A percentile compares a stretch with the other conserved stretches of the same genome.
These are phyloP conservation scores for Leccinum fallax DNA, from an alignment of 1,284 basidiomycete species.

Conservation along the genomic window DNA sequence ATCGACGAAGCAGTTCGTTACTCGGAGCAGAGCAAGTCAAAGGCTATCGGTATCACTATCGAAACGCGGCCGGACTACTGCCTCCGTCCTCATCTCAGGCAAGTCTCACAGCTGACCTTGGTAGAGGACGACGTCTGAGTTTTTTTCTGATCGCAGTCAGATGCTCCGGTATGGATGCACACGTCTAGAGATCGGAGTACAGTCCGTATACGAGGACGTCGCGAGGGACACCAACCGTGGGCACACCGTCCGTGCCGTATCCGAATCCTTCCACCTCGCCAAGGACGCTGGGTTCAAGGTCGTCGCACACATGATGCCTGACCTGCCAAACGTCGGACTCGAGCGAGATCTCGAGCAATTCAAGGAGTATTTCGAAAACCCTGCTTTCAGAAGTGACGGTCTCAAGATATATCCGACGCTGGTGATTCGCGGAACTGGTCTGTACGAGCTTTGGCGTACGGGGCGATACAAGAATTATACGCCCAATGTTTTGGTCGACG, in stretches of 20 bases:
- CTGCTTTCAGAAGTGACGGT: constrained; percentile 95
- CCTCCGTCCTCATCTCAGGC: constrained; percentile 92
- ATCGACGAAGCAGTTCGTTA: constrained; percentile 98
- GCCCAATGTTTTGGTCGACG: constrained; percentile 96
- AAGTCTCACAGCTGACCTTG: constrained; percentile 14
- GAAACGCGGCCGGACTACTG: constrained; percentile 99
- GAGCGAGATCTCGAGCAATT: constrained; percentile 99
- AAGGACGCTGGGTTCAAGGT: constrained; percentile 99
- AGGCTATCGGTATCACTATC: constrained; percentile 99
- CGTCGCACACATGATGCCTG: constrained; percentile 98
- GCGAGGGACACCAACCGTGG: constrained; percentile 98
- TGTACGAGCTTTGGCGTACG: constrained; percentile 97
- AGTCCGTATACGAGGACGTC: constrained; percentile 99
- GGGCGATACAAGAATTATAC: constrained; percentile 99
- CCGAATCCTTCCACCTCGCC: constrained; percentile 96
- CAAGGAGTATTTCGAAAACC: constrained; percentile 99
- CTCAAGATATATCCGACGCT: constrained; percentile 98
- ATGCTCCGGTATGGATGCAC: constrained; percentile 99
- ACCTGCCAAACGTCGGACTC: constrained; percentile 96
- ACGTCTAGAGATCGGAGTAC: constrained; percentile 96
- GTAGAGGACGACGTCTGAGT: background rate
- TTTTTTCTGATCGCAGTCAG: constrained; percentile 57
- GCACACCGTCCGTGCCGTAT: constrained; percentile 97
- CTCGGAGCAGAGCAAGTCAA: constrained; percentile 96
- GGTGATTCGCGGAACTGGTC: constrained; percentile 96